Conservation (phyloP, 2,329 filamentous ascomycete species). For the Tolypocladium ophioglossoides region DNA sequence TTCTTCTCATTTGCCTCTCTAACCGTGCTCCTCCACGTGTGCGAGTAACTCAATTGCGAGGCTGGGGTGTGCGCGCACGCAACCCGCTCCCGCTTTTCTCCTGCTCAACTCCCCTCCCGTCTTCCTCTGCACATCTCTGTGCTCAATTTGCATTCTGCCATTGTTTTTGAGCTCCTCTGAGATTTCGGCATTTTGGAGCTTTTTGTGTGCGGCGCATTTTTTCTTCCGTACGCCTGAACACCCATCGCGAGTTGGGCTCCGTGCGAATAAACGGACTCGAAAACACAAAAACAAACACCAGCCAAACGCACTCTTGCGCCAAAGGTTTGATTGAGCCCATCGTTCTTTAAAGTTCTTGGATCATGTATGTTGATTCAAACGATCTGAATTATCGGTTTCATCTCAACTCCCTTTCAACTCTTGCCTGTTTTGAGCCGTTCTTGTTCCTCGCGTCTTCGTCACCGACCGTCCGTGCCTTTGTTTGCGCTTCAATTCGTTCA, state of each 20-base stretch:
- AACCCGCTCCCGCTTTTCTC: background rate
- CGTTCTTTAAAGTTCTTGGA: background rate
- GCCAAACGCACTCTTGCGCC: background rate
- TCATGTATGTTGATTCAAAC: background rate
- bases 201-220: no score
- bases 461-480: background rate
- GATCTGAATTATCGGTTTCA: background rate
- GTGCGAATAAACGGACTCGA: background rate
- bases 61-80: background rate
- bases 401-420: background rate
- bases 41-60: background rate
- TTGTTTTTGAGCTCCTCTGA: background rate
- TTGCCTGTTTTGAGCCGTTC: background rate
- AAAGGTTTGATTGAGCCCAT: background rate
- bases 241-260: background rate
- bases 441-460: background rate
- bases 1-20: background rate
- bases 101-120: background rate
- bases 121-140: background rate
- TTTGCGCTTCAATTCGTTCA: background rate
- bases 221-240: background rate
- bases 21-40: background rate
- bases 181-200: background rate
- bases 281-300: background rate
- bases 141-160: background rate